Conservation (phyloP, 2,329 filamentous ascomycete genomes). For the Cladosporium austrohemisphaericum region DNA sequence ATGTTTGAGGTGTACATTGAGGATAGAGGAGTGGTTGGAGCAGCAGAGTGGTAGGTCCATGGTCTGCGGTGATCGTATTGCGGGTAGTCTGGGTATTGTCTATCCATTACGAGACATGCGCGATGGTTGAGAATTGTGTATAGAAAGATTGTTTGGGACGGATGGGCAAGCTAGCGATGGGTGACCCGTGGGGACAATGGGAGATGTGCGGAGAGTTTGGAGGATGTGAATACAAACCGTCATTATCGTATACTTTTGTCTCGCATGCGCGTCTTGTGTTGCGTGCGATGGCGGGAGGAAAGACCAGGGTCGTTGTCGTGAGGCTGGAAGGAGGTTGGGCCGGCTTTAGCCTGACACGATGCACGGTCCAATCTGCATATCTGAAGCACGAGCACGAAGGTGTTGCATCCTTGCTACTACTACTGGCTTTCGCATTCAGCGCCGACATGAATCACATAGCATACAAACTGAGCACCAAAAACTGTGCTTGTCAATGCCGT, state of each 20-base stretch:
- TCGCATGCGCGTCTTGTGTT: not conserved
- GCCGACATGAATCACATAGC: no score
- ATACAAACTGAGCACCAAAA: no score
- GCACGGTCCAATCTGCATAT: no score
- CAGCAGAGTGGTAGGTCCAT: slow-evolving; percentile 11
- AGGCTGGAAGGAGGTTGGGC: not conserved
- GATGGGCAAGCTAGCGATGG: not conserved
- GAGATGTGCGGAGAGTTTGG: not conserved
- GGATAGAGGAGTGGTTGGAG: slow-evolving; percentile 1
- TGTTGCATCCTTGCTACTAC: no score
- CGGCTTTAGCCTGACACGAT: no score
- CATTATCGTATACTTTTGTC: slow-evolving; percentile 5
- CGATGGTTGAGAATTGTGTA: no score
- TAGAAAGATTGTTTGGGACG: slow-evolving; percentile 1
- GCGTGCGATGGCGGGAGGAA: not conserved
- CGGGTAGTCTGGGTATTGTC: slow-evolving; percentile 13
- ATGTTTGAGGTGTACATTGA: not conserved
- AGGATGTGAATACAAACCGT: slow-evolving; percentile 1
- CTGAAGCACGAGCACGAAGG: no score
- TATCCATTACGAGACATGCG: slow-evolving; percentile 14
- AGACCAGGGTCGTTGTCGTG: not conserved
- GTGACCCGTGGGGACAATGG: not conserved
- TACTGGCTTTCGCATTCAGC: no score
- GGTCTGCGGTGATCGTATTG: slow-evolving; percentile 8
- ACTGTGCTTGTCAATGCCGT: no score